Conservation (phyloP, 257 asterid genomes). For the Anisodus tanguticus region DNA sequence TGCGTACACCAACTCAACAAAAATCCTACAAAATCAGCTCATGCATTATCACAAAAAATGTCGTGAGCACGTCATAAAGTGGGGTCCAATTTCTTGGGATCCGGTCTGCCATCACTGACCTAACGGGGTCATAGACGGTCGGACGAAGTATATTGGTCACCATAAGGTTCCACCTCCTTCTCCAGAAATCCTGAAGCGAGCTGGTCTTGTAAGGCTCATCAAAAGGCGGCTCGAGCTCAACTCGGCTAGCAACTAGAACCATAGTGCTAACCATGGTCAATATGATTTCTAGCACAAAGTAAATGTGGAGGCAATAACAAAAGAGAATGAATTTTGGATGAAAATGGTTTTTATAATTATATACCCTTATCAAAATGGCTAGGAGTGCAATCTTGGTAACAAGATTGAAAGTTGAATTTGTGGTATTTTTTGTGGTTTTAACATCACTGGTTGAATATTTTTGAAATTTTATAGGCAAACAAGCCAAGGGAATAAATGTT, state of each 20-base stretch:
- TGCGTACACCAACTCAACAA: no score
- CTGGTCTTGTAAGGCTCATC: constrained; percentile 57
- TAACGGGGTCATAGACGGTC: constrained; percentile 44
- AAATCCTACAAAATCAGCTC: constrained; percentile 42
- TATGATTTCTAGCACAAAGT: constrained; percentile 47
- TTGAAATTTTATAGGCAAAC: constrained; percentile 54
- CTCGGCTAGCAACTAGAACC: constrained; percentile 27
- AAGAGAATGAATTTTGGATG: constrained; percentile 41
- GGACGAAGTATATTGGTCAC: constrained; percentile 51
- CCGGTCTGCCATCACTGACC: background rate
- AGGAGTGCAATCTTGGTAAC: constrained; percentile 36
- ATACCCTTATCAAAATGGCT: constrained; percentile 22
- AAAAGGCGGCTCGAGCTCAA: constrained; percentile 57
- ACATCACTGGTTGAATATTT: background rate
- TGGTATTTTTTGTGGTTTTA: constrained; percentile 27
- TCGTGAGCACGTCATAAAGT: constrained; percentile 38
- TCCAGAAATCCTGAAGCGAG: constrained; percentile 71
- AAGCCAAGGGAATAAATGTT: constrained; percentile 53
- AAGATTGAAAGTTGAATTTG: constrained; percentile 33
- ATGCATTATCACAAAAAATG: constrained; percentile 65
- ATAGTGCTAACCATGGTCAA: constrained; percentile 37
- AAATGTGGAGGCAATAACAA: constrained; percentile 50
- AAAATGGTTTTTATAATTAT: constrained; percentile 32
- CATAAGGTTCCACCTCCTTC: constrained; percentile 65
- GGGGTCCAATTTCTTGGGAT: constrained; percentile 37